Evolutionary conservation across 192 early-diverging fungal genomes (phyloP).

Genomic region (Linnemannia exigua): DNA sequence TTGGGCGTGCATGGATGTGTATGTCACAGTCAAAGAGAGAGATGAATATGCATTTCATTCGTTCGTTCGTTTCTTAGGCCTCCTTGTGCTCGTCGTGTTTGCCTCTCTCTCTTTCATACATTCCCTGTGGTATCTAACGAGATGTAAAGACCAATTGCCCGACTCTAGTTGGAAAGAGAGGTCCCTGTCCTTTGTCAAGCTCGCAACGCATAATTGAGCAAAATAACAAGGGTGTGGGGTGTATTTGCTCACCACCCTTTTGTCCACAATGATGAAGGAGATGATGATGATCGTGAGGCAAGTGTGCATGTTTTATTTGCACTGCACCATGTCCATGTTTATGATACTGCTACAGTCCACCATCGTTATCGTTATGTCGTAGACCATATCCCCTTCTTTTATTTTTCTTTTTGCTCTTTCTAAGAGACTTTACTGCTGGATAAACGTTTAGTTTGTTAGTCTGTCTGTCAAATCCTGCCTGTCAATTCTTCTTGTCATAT

Average conservation of each 20-base stretch:
- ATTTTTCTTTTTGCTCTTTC: background rate
- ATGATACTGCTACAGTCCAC: background rate
- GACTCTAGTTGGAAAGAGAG: background rate
- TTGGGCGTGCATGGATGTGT: constrained; percentile 2
- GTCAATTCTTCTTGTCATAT: too few relatives aligned
- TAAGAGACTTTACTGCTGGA: background rate
- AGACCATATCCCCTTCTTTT: background rate
- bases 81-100: too few relatives aligned
- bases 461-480: background rate
- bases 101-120: background rate
- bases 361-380: background rate
- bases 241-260: background rate
- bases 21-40: background rate
- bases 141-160: background rate
- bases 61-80: too few relatives aligned
- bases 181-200: background rate
- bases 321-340: background rate
- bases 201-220: background rate
- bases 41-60: background rate
- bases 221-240: background rate
- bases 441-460: background rate
- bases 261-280: too few relatives aligned
- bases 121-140: background rate
- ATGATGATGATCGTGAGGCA: background rate
- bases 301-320: too few relatives aligned